phyloP scores from a whole-genome alignment of 164 flowering plant genomes.

The Aristolochia californica region DNA sequence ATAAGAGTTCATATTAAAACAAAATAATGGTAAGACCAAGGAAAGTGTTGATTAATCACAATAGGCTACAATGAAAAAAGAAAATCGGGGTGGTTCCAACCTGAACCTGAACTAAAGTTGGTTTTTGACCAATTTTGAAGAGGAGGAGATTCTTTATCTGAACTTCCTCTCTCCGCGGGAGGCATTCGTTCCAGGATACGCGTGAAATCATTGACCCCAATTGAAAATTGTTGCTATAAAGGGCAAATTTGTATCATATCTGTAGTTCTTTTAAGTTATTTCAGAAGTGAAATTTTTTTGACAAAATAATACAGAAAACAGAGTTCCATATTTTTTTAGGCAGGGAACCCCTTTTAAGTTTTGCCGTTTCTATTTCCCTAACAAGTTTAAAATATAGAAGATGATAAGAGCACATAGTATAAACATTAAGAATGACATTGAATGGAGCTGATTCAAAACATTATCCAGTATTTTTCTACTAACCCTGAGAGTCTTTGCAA shows the following conservation, averaged over 20 bases:
- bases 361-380: constrained; percentile 53
- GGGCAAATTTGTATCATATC: background rate
- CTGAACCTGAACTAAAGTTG: constrained; percentile 43
- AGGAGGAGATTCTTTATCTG: constrained; percentile 7
- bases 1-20: no score
- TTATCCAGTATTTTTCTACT: background rate
- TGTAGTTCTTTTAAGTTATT: background rate
- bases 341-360: constrained; percentile 23
- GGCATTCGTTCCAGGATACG: constrained; percentile 75
- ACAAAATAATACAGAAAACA: background rate
- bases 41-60: no score
- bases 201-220: constrained; percentile 88
- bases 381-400: background rate
- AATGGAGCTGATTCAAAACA: no score
- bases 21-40: no score
- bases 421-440: no score
- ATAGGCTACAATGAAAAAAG: no score
- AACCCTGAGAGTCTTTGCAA: constrained; percentile 46
- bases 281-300: background rate
- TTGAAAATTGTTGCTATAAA: constrained; percentile 63
- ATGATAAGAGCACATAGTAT: background rate
- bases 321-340: constrained; percentile 62
- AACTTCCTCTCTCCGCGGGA: constrained; percentile 6
- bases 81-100: constrained; percentile 10
- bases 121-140: constrained; percentile 9